Evolutionary conservation across 768 basidiomycete genomes (phyloP).

Genomic region (Suillus occidentalis): DNA sequence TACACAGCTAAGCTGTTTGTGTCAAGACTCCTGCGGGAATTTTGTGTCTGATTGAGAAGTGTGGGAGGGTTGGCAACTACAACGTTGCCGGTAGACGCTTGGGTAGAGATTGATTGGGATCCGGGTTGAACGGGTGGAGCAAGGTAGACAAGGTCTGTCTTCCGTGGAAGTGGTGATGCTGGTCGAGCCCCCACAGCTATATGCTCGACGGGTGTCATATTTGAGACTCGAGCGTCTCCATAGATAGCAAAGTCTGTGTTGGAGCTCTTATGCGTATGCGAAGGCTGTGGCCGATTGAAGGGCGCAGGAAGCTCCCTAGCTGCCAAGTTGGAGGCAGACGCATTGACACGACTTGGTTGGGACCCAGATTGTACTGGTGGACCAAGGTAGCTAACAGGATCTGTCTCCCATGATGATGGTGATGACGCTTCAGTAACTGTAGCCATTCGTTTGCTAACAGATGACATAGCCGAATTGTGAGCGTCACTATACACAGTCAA

Average conservation of each 20-base stretch:
- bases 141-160: constrained; percentile 18
- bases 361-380: background rate
- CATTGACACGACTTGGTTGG: background rate
- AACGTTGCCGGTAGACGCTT: constrained; percentile 1
- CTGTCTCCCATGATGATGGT: background rate
- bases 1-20: constrained; percentile 17
- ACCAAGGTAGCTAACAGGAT: background rate
- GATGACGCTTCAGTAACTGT: background rate
- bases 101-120: constrained; percentile 2
- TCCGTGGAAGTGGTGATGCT: constrained; percentile 35
- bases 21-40: constrained; percentile 18
- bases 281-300: constrained; percentile 10
- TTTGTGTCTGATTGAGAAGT: background rate
- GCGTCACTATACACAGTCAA: constrained; percentile 17
- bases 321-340: background rate
- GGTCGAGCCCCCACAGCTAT: background rate
- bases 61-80: background rate
- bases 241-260: constrained; percentile 18
- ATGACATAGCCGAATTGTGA: constrained; percentile 26
- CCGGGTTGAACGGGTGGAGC: constrained; percentile 10
- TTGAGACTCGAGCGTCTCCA: constrained; percentile 19
- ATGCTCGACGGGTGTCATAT: constrained; percentile 27
- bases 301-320: constrained; percentile 1
- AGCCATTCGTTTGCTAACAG: constrained; percentile 52
- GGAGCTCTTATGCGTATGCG: constrained; percentile 17